Conservation (phyloP, 169 alveolate genomes). For the Babesia divergens region DNA sequence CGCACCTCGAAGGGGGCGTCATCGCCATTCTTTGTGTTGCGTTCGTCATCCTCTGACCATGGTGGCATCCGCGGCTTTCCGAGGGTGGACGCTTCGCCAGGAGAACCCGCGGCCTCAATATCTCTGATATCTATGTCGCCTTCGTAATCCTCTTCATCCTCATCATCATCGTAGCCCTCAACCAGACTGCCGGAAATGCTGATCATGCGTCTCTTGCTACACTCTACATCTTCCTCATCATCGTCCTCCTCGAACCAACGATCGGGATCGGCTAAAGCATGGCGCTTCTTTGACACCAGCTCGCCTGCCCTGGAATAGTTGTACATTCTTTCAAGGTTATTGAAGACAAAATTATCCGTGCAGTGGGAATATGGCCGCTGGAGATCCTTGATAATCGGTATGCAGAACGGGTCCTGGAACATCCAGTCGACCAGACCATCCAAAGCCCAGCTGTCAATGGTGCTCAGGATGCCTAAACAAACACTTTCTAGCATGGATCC, state of each 20-base stretch:
- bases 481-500: conserved; percentile 59
- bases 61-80: not conserved
- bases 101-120: not conserved
- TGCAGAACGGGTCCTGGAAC: conserved; percentile 57
- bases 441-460: conserved; percentile 49
- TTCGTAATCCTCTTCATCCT: conserved; percentile 15
- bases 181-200: conserved; percentile 9
- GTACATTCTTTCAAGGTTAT: conserved; percentile 34
- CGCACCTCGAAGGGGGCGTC: conserved; percentile 3
- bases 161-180: conserved; percentile 54
- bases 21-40: not conserved
- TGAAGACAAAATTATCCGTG: conserved; percentile 19
- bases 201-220: not conserved
- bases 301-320: conserved; percentile 24
- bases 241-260: conserved; percentile 70
- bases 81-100: not conserved
- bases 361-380: conserved; percentile 13
- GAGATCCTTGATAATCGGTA: not conserved
- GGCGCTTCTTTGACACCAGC: not conserved
- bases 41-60: not conserved
- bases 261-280: conserved; percentile 18
- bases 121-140: not conserved
- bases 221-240: conserved; percentile 20
- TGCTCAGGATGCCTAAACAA: conserved; percentile 48
- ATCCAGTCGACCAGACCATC: conserved; percentile 49